These are phyloP conservation scores for Endothia cerciana DNA, from an alignment of 2,329 filamentous ascomycete genomes.

Conservation along the genomic window DNA sequence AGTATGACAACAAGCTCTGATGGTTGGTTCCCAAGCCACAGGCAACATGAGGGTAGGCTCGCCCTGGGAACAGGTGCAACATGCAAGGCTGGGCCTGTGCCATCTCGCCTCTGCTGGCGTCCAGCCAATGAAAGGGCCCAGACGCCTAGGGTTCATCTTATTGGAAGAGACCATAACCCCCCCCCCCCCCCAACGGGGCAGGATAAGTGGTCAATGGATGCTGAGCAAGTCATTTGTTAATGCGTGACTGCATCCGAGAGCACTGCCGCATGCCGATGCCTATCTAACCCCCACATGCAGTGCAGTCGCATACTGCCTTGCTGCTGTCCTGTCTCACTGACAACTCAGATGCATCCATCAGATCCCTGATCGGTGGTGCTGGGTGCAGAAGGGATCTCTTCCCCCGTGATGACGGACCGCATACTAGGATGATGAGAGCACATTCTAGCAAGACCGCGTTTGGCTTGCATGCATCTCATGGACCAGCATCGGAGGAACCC, in stretches of 20 bases:
- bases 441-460: background rate
- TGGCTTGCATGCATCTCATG: background rate
- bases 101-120: slow-evolving; percentile 14
- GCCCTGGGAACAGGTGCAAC: slow-evolving; percentile 21
- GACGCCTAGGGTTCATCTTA: slow-evolving; percentile 15
- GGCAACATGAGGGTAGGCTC: slow-evolving; percentile 27
- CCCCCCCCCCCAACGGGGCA: too few species aligned
- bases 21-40: slow-evolving; percentile 31
- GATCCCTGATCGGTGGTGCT: slow-evolving; percentile 3
- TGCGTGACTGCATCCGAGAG: background rate
- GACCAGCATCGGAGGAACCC: background rate
- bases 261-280: background rate
- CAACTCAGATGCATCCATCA: slow-evolving; percentile 28
- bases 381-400: background rate
- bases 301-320: slow-evolving; percentile 11
- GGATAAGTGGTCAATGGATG: background rate
- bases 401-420: background rate
- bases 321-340: slow-evolving; percentile 16
- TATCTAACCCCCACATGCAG: background rate
- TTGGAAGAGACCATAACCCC: slow-evolving; percentile 35
- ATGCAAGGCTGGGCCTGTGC: slow-evolving; percentile 30
- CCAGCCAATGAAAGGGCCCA: slow-evolving; percentile 33
- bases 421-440: background rate
- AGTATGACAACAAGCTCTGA: slow-evolving; percentile 20
- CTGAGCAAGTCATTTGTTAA: background rate